Conservation (phyloP, 2,329 filamentous ascomycete species). For the Dryadomyces quercivorus region DNA sequence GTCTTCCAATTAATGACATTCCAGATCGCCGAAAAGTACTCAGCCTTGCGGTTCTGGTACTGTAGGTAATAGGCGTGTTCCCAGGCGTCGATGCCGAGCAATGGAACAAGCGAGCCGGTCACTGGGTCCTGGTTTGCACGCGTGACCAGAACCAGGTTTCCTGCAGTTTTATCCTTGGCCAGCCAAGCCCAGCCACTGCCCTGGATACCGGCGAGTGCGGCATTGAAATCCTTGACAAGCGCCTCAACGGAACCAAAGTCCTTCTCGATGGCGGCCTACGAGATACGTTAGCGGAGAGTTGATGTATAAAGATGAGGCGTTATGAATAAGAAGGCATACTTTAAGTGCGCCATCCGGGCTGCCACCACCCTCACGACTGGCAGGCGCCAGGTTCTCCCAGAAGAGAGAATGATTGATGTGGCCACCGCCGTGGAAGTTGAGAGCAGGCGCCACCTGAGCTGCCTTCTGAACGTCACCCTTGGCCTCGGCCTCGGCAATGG, state of each 20-base stretch:
- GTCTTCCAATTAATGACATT: conserved; percentile 94
- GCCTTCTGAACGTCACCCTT: conserved; percentile 46
- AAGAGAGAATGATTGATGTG: conserved; percentile 91
- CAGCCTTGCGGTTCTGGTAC: conserved; percentile 93
- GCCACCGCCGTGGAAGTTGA: conserved; percentile 84
- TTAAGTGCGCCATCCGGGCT: conserved; percentile 50
- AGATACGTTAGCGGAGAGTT: background rate
- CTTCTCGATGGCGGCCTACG: conserved; percentile 43
- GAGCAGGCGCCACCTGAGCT: conserved; percentile 35
- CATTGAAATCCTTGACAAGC: conserved; percentile 55
- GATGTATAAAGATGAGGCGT: conserved; percentile 28
- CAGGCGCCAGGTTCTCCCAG: conserved; percentile 73
- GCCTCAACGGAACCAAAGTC: conserved; percentile 55
- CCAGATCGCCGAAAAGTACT: conserved; percentile 91
- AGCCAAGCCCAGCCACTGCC: conserved; percentile 90
- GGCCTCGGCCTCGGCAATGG: conserved; percentile 48
- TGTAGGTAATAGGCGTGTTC: conserved; percentile 94
- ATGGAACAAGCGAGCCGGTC: conserved; percentile 66
- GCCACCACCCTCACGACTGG: conserved; percentile 49
- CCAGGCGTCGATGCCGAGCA: conserved; percentile 89
- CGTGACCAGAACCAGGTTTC: conserved; percentile 52
- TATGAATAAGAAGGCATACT: conserved; percentile 17
- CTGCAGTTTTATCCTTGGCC: conserved; percentile 55
- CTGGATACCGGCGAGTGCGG: conserved; percentile 62
- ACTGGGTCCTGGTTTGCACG: conserved; percentile 85